Evolutionary conservation across 2,329 filamentous ascomycete genomes (phyloP), one percentile per base, ranked within the genome.

Genomic region (Ceratocystis destructans): DNA sequence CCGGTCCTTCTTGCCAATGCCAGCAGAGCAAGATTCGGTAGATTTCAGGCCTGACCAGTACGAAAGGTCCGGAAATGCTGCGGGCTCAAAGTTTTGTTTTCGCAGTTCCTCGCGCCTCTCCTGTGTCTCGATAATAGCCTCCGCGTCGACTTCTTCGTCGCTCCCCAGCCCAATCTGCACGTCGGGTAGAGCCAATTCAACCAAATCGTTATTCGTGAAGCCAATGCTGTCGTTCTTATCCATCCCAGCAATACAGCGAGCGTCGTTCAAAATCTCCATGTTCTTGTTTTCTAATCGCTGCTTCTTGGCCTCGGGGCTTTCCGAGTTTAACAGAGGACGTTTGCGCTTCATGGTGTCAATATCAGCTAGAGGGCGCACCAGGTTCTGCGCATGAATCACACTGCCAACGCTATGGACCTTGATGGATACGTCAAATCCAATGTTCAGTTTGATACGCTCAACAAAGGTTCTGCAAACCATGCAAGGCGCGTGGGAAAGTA

Each of bases 401-500:
- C 48, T 53, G 22, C 59, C 65, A 12, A 55, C 28, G 8, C 45
- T 44, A 25, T 66, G 46, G 2, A 66, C 65, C n/a, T 44, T 50
- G 17, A 66, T 66, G 2, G 53, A 25, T 7, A 66, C 22, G 25
- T 66, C 31, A 20, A 66, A 31, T 7, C 61, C 28, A 12, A 57
- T 25, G 22, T 61, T 55, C 25, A 57, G 59, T 8, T 37, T 53
- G 17, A 69, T 12, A 6, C 66, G 65, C n/a, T 50, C 12, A 12
- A 70, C 63, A 46, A 66, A 66, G 8, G 57, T 46, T 22, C 41
- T 28, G 44, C 68, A 69, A 10, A 37, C n/a, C 2, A 3, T 22
- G 57, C 69, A 69, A 12, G 62, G 64, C 1, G 57, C 45, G 1
- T 64, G 46, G 10, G 68, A 68, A 3, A 70, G 44, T 5, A 66